Evolutionary conservation across 192 early-diverging fungal genomes (phyloP).

Genomic region (Endogone sp.): DNA sequence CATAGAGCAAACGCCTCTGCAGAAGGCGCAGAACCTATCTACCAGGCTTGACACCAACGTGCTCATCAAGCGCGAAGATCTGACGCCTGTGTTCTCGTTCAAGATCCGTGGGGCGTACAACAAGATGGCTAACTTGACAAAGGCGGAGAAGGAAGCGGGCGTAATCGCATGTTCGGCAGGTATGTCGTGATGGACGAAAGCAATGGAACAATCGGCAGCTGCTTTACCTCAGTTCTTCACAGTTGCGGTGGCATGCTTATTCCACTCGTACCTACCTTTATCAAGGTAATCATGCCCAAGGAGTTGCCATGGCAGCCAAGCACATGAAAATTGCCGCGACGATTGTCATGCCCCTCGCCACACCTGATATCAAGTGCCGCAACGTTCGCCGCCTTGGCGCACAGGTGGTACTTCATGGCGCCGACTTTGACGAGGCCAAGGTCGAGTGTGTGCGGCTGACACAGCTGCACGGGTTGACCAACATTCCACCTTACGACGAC

Average conservation of each 20-base stretch:
- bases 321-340: constrained; percentile 89
- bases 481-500: constrained; percentile 98
- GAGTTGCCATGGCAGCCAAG: constrained; percentile 90
- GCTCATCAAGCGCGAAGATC: constrained; percentile 92
- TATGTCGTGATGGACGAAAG: constrained; percentile 14
- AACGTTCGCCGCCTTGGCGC: constrained; percentile 92
- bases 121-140: constrained; percentile 76
- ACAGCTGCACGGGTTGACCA: constrained; percentile 66
- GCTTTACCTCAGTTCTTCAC: neutral
- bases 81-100: constrained; percentile 97
- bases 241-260: no score
- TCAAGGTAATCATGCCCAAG: constrained; percentile 93
- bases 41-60: constrained; percentile 63
- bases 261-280: neutral
- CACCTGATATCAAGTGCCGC: constrained; percentile 59
- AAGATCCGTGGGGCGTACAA: constrained; percentile 98
- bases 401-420: constrained; percentile 82
- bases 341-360: constrained; percentile 92
- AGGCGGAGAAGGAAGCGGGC: constrained; percentile 74
- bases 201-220: neutral
- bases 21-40: constrained; percentile 79
- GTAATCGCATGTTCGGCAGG: constrained; percentile 97
- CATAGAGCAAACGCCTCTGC: constrained; percentile 86
- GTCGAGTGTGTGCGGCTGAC: constrained; percentile 72
- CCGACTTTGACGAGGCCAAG: constrained; percentile 96